Evolutionary conservation across 2,329 filamentous ascomycete genomes (phyloP).

Genomic region (Hirsutella minnesotensis): DNA sequence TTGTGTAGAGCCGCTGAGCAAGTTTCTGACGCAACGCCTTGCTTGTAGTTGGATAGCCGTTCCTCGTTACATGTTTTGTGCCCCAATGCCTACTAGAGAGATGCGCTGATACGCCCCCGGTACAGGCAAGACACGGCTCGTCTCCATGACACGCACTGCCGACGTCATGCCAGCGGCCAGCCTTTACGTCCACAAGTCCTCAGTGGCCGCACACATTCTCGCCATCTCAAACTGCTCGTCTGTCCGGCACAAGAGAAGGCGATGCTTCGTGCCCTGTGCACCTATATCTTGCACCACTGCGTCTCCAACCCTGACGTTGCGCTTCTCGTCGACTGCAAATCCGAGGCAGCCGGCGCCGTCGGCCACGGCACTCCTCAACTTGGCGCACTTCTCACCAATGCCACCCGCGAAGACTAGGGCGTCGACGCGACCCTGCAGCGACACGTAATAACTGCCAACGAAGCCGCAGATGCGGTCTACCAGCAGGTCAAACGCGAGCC

Average conservation of each 20-base stretch:
- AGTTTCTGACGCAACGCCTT: too few species aligned
- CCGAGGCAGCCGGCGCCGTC: conserved; percentile 57
- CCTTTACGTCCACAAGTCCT: conserved; percentile 31
- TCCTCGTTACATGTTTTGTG: too few species aligned
- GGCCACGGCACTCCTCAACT: conserved; percentile 52
- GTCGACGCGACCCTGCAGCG: conserved; percentile 63
- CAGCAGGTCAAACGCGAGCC: conserved; percentile 71
- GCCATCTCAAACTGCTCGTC: conserved; percentile 71
- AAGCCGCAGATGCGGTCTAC: conserved; percentile 67
- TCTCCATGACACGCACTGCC: too few species aligned
- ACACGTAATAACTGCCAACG: conserved; percentile 69
- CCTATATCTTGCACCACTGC: conserved; percentile 53
- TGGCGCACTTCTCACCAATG: conserved; percentile 69
- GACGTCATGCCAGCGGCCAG: too few species aligned
- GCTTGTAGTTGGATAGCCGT: too few species aligned
- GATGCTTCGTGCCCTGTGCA: conserved; percentile 32
- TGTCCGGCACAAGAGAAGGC: conserved; percentile 64
- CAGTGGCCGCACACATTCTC: conserved; percentile 31
- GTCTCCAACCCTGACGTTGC: conserved; percentile 37
- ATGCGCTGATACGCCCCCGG: too few species aligned
- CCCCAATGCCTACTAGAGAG: too few species aligned
- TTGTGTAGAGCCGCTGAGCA: too few species aligned
- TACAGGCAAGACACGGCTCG: too few species aligned
- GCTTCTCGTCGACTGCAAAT: conserved; percentile 50
- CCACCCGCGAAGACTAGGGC: conserved; percentile 83